Percentiles rank a stretch among this genome's conserved stretches.
These are phyloP conservation scores for Protomyces gravidus DNA, from an alignment of 1,139 yeast species.

Conservation along the genomic window DNA sequence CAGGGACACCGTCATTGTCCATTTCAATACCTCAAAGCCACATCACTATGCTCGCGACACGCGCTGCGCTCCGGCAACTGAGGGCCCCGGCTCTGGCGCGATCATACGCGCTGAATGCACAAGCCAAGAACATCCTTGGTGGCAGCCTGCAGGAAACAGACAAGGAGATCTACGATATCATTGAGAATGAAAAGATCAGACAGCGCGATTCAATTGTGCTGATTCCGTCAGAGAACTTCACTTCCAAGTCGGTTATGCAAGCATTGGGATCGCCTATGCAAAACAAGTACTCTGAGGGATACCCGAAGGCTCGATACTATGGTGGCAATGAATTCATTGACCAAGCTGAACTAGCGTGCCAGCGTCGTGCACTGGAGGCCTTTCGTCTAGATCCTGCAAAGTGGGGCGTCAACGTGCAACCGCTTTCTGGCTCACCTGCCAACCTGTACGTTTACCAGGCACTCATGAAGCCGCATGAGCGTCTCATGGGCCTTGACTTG, in stretches of 20 bases:
- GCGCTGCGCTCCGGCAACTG: not conserved
- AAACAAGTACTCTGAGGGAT: constrained; percentile 84
- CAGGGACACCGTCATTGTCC: not conserved
- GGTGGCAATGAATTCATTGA: constrained; percentile 97
- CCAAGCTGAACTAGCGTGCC: constrained; percentile 86
- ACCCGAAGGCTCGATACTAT: constrained; percentile 85
- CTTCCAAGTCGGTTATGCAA: constrained; percentile 93
- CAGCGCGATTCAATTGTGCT: constrained; percentile 91
- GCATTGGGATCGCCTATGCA: constrained; percentile 97
- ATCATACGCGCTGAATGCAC: constrained; percentile 8
- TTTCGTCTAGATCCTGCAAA: constrained; percentile 71
- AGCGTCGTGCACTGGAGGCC: constrained; percentile 85
- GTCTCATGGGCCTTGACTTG: constrained; percentile 40
- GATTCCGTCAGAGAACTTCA: constrained; percentile 95
- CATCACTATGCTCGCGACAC: not conserved
- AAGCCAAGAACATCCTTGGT: constrained; percentile 26
- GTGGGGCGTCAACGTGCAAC: constrained; percentile 98
- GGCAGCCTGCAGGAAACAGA: constrained; percentile 57
- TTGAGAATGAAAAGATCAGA: constrained; percentile 76
- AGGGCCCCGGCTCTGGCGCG: not conserved
- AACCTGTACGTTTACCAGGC: constrained; percentile 91
- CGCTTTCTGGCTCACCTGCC: constrained; percentile 95
- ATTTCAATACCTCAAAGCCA: not conserved
- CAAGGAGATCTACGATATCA: constrained; percentile 62
- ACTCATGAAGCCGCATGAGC: constrained; percentile 31